Percentiles rank a stretch among this genome's conserved stretches.
These are phyloP conservation scores for Lipomyces spencermartinsiae DNA, from an alignment of 805 yeast genomes.

Conservation along the genomic window DNA sequence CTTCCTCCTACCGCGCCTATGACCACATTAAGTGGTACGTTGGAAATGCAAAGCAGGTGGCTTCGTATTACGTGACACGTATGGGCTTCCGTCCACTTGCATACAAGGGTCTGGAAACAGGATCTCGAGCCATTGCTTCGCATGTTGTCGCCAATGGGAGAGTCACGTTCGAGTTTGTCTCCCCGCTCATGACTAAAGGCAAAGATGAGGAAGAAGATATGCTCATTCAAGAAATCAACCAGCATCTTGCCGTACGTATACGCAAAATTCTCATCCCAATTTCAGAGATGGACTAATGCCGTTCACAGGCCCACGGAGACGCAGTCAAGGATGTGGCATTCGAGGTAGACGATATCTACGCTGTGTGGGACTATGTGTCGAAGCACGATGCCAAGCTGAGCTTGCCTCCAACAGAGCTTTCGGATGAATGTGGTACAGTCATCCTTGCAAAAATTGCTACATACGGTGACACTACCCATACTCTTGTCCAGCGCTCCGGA, in stretches of 20 bases:
- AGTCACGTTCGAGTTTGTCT: constrained; percentile 55
- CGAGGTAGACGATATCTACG: constrained; percentile 57
- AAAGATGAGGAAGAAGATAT: not conserved
- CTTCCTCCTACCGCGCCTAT: constrained; percentile 4
- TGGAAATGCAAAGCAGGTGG: constrained; percentile 72
- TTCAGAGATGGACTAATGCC: constrained; percentile 14
- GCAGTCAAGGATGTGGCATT: constrained; percentile 79
- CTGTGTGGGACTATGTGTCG: constrained; percentile 55
- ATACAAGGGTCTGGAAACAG: constrained; percentile 72
- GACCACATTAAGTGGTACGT: constrained; percentile 72
- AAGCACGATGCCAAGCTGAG: constrained; percentile 58
- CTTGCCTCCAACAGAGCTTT: constrained; percentile 41
- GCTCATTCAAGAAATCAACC: constrained; percentile 41
- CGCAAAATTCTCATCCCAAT: not conserved
- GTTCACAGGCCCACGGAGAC: constrained; percentile 63
- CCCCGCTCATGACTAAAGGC: constrained; percentile 43
- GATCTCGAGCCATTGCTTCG: constrained; percentile 54
- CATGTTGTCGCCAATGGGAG: constrained; percentile 58
- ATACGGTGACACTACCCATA: constrained; percentile 71
- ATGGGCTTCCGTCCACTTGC: constrained; percentile 72
- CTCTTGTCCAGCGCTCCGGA: constrained; percentile 57
- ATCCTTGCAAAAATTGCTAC: constrained; percentile 58
- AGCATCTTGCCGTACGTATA: constrained; percentile 1
- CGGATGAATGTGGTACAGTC: constrained; percentile 59
- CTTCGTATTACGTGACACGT: constrained; percentile 45